Conservation (phyloP, 2,329 filamentous ascomycete species). For the Fusarium sarcochroum region DNA sequence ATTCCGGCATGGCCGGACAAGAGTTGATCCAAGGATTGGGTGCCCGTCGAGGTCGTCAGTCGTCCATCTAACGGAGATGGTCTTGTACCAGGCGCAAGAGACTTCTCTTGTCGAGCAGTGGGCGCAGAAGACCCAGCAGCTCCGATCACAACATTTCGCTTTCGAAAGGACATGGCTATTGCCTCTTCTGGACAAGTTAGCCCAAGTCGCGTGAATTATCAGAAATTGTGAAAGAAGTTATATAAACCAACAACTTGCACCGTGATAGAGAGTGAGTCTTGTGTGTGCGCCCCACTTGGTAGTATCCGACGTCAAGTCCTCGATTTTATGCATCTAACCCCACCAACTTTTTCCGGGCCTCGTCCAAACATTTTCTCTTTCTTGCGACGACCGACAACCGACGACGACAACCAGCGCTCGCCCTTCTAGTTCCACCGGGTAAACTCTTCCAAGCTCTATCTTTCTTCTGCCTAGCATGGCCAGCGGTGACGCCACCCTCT, state of each 20-base stretch:
- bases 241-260: not conserved
- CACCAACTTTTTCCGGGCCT: constrained; percentile 42
- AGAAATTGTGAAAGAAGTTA: not conserved
- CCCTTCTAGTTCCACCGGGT: not conserved
- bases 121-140: constrained; percentile 44
- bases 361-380: constrained; percentile 46
- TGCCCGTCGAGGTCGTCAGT: constrained; percentile 91
- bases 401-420: constrained; percentile 1
- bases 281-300: constrained; percentile 46
- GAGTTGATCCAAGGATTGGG: constrained; percentile 84
- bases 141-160: constrained; percentile 67
- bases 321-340: constrained; percentile 37
- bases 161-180: constrained; percentile 68
- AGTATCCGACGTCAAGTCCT: constrained; percentile 25
- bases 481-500: constrained; percentile 87
- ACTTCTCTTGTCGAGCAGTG: constrained; percentile 52
- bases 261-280: constrained; percentile 4
- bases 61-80: constrained; percentile 92
- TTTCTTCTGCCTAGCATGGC: constrained; percentile 41
- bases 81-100: constrained; percentile 69
- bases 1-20: constrained; percentile 90
- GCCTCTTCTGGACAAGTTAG: not conserved
- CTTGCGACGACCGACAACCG: constrained; percentile 21
- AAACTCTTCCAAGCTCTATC: not conserved
- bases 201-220: not conserved